Base-by-base conservation (phyloP, 1,284 basidiomycete species). In the Cystobasidiaceae sp. region DNA sequence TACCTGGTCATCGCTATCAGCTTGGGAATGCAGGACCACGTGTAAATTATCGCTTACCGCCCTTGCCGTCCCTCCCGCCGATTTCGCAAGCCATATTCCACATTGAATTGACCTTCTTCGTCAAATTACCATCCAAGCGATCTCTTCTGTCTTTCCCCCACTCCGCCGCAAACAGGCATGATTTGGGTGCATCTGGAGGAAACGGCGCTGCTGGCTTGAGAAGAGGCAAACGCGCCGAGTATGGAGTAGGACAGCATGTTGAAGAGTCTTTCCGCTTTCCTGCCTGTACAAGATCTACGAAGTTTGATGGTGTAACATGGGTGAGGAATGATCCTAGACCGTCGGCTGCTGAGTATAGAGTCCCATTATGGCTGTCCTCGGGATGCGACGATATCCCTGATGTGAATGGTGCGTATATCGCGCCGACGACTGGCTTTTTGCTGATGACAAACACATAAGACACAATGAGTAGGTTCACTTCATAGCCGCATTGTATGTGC, bases 71-170 rank as follows among this genome's bases (percentile, higher is more conserved):
- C 7, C 70, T 11, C 4, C 69, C 67, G 5, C 70, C 69, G 17
- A 70, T 54, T 49, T 73, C 72, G 28, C 71, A 69, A 2, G 74
- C 74, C 50, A 75, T 66, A 55, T 74, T 75, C 61, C 64, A 67
- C n/a, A 75, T 66, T 7, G 68, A 70, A 32, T 66, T 66, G 9
- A 71, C 71, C 33, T 75, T 75, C 25, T 70, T 69, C 4, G 64
- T 62, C 32, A 75, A 58, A 65, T 72, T 75, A 23, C 67, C 63
- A 17, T 54, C 67, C 0, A 68, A 67, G 3, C 49, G 27, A 28
- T 68, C 67, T n/a, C 67, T 60, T 27, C 74, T 61, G 46, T 73
- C 73, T 54, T 75, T 75, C 19, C 74, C 74, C 74, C 74, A 74
- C 52, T 75, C 74, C 13, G 73, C 70, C 6, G 68, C 61, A 57